Base-by-base conservation (phyloP, 805 yeast genomes). In the Kluyveromyces lactis region DNA sequence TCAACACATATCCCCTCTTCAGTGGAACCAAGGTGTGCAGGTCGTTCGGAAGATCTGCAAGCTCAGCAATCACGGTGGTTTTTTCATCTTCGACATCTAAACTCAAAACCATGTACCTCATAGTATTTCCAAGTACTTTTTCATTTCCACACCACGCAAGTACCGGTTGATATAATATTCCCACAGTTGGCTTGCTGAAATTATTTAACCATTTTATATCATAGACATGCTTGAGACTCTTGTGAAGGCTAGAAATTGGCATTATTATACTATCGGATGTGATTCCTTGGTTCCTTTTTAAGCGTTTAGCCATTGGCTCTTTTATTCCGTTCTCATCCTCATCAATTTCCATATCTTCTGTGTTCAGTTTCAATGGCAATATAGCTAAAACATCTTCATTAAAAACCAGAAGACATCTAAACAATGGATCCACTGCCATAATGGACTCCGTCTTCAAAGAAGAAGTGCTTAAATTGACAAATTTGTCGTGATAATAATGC, bases 151-250 rank as follows among this genome's bases (percentile, higher is more conserved):
- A 79, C 95, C 96, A 86, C 0, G 87, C 76, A 15, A 72, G 67
- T 13, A 62, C 64, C 24, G 76, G 75, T 39, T 77, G 72, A 45
- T 65, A 74, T 19, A 86, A 55, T 4, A 86, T 68, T 0, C 82
- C 90, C 16, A 86, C 48, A 0, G 97, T 89, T 0, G 97, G 95
- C 42, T 81, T 92, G 47, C 81, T 66, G 53, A 86, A 90, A 41
- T 80, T 80, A 52, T 77, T 61, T 29, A 90, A 59, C 55, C 84
- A 89, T 36, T 75, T 77, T 48, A 81, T 69, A 53, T 85, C 95
- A 2, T 81, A 66, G 12, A 92, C 74, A 45, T 79, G 76, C 16
- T 67, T 61, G 33, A 87, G 68, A 4, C 73, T 67, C 0, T 74
- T 50, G 47, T 80, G 78, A 28, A 90, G 62, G 18, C 71, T 64